Evolutionary conservation across 768 basidiomycete species (phyloP), one percentile per base, ranked within the genome.

Genomic region (Psilocybe subaeruginosa): DNA sequence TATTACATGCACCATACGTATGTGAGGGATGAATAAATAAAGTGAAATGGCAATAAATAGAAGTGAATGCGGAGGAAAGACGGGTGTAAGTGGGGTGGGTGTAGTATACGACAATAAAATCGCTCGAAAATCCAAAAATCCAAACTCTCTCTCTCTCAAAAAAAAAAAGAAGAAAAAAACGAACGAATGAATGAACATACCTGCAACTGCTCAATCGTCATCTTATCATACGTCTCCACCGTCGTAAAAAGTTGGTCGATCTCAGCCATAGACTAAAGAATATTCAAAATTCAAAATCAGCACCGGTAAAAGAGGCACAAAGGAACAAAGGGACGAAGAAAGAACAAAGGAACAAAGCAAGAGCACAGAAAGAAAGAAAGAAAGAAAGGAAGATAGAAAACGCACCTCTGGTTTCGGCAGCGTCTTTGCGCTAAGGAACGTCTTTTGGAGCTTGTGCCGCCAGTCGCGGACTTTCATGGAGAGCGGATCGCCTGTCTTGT

Each of bases 391-490:
- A 54, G 30, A 46, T n/a, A 53, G 56, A 23, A 5, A 23, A 76
- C 81, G 56, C 65, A 92, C 91, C 65, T 88, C 87, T 8, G 84
- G 83, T 67, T 85, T 88, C 4, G 92, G 89, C 7, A 80, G 64
- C 5, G 77, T 76, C 74, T 89, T 89, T 65, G 77, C 83, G 66
- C 87, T 86, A 55, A 96, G 71, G 78, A 95, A 91, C 0, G 86
- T 91, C 73, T 94, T 91, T 76, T 98, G 95, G 2, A 97, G 82
- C 73, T 87, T 91, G 73, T 97, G 94, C 66, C 96, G 82, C 95
- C 95, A 97, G 60, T 92, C 91, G 70, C 91, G 88, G 67, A 96
- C 93, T 73, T 89, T 78, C 29, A 74, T 53, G 31, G 85, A 84
- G 55, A 81, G 80, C 1, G 93, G 93, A 71, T 95, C 85, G 39